These are phyloP conservation scores for Fusarium sp. DNA, from an alignment of 2,329 filamentous ascomycete species.

Conservation along the genomic window DNA sequence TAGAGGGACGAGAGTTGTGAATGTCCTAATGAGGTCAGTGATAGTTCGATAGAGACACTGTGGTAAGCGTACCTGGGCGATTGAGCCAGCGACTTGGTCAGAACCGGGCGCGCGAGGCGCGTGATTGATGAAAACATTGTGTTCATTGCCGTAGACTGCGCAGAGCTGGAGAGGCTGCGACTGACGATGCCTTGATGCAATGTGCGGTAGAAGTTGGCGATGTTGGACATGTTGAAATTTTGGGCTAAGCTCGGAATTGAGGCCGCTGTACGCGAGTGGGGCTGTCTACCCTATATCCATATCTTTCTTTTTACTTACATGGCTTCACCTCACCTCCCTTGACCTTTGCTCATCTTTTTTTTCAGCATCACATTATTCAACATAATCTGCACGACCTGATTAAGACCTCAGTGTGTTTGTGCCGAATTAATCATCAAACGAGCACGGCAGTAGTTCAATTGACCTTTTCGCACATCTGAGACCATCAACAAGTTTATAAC, in stretches of 20 bases:
- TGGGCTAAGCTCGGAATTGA: slow-evolving; percentile 44
- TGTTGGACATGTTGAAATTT: slow-evolving; percentile 47
- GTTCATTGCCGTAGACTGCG: slow-evolving; percentile 40
- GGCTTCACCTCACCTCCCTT: slow-evolving; percentile 43
- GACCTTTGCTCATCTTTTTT: background rate
- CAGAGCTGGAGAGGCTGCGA: slow-evolving; percentile 28
- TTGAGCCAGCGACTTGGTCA: slow-evolving; percentile 45
- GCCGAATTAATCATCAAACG: too few relatives aligned
- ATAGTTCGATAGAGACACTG: slow-evolving; percentile 2
- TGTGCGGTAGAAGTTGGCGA: slow-evolving; percentile 32
- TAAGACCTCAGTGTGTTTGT: background rate
- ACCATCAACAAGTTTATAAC: too few relatives aligned
- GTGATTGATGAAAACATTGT: slow-evolving; percentile 49
- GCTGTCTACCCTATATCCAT: slow-evolving; percentile 39
- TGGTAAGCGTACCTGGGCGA: slow-evolving; percentile 43
- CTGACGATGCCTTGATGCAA: slow-evolving; percentile 33
- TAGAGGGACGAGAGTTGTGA: slow-evolving; percentile 64
- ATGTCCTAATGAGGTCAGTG: slow-evolving; percentile 54
- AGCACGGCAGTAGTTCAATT: too few relatives aligned
- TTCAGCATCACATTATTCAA: background rate
- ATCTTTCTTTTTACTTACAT: background rate
- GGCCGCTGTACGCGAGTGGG: slow-evolving; percentile 29
- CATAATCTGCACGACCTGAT: background rate
- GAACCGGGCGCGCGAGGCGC: slow-evolving; percentile 50
- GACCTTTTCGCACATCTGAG: too few relatives aligned